Evolutionary conservation across 768 basidiomycete genomes (phyloP).

Genomic region (Rhizopogon sp.): DNA sequence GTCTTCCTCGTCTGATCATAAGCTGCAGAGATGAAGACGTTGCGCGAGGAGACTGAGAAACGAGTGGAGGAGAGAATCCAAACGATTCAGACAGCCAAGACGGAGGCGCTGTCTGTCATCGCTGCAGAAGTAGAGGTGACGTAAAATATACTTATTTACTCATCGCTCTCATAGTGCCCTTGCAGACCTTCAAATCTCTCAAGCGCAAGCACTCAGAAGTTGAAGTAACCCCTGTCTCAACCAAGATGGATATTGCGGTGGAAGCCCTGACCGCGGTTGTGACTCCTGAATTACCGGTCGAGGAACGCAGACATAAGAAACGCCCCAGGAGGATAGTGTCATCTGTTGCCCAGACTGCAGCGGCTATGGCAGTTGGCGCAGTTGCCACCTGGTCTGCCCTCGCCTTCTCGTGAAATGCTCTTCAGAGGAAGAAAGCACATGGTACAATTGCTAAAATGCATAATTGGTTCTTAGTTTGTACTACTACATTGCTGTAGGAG

Average conservation of each 20-base stretch:
- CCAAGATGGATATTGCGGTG: background rate
- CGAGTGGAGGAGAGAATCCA: constrained; percentile 45
- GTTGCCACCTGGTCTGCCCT: constrained; percentile 71
- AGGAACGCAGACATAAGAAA: constrained; percentile 29
- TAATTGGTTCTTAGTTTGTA: constrained; percentile 1
- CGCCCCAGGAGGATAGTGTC: constrained; percentile 36
- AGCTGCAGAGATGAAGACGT: constrained; percentile 37
- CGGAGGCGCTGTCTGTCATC: constrained; percentile 32
- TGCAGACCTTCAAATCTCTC: constrained; percentile 32
- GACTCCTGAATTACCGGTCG: constrained; percentile 1
- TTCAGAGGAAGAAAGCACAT: background rate
- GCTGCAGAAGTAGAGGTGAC: constrained; percentile 24
- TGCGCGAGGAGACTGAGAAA: constrained; percentile 38
- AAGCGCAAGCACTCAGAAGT: constrained; percentile 61
- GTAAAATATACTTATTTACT: constrained; percentile 8
- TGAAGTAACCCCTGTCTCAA: constrained; percentile 10
- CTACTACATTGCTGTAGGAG: background rate
- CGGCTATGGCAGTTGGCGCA: constrained; percentile 61
- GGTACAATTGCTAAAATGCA: background rate
- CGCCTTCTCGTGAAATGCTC: constrained; percentile 48
- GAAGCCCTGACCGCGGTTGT: background rate
- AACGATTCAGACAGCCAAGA: constrained; percentile 35
- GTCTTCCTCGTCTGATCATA: background rate
- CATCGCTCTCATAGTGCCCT: constrained; percentile 17
- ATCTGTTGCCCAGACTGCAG: constrained; percentile 51